A percentile compares a stretch with the other conserved stretches of the same genome.
phyloP scores from a whole-genome alignment of 2,329 filamentous ascomycete species.

The Claviceps humidiphila region DNA sequence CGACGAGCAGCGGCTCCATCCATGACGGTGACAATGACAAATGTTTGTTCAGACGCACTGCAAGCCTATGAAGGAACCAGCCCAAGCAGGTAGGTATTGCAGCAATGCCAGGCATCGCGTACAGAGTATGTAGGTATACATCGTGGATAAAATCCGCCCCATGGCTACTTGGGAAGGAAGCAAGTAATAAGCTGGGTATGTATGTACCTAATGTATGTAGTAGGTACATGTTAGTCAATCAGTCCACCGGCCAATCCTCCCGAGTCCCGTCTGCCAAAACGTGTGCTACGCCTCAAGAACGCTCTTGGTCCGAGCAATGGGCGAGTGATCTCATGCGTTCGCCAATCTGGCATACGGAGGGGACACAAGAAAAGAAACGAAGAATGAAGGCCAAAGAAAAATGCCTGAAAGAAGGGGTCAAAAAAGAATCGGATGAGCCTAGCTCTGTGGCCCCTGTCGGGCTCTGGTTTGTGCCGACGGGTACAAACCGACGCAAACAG shows the following conservation, averaged over 20 bases:
- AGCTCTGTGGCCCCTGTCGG: neutral
- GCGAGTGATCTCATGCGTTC: conserved; percentile 5
- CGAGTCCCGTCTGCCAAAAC: conserved; percentile 1
- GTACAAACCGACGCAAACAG: neutral
- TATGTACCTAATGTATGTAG: neutral
- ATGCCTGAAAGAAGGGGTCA: neutral
- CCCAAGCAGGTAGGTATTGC: neutral
- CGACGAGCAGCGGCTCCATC: neutral
- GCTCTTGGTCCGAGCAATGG: neutral
- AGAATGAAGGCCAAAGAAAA: neutral
- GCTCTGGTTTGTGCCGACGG: neutral
- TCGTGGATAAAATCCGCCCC: too few species aligned
- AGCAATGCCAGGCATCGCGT: neutral
- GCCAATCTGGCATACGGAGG: conserved; percentile 1
- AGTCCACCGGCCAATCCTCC: neutral
- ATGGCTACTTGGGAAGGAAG: too few species aligned
- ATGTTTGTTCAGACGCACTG: neutral
- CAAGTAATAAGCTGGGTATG: too few species aligned
- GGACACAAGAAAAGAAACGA: neutral
- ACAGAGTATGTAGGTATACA: neutral
- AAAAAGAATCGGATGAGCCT: neutral
- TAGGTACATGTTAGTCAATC: neutral
- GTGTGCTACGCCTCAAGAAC: neutral
- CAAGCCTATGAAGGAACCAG: too few species aligned
- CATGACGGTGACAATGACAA: neutral